These are phyloP conservation scores for Hypomontagnella monticulosa DNA, from an alignment of 495 filamentous ascomycete genomes.

Conservation along the genomic window DNA sequence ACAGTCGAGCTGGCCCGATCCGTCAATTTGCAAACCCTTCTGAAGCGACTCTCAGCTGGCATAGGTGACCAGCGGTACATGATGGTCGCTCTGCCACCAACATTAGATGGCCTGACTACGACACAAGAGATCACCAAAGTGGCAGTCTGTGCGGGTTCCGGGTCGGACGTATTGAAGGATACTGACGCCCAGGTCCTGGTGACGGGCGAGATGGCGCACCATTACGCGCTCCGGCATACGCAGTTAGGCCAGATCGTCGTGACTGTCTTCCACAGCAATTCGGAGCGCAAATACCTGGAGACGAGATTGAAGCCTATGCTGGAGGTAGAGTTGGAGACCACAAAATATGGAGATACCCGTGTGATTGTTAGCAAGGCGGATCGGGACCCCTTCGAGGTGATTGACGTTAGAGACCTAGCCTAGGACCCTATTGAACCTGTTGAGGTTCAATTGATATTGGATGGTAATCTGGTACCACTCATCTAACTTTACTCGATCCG, in stretches of 20 bases:
- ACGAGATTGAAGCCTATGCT: conserved; percentile 75
- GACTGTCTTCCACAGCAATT: conserved; percentile 90
- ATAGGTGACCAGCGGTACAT: conserved; percentile 52
- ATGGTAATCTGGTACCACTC: not conserved
- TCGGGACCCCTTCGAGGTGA: conserved; percentile 70
- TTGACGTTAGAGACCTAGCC: conserved; percentile 46
- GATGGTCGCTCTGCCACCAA: conserved; percentile 53
- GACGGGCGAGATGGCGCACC: conserved; percentile 93
- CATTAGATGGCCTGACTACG: conserved; percentile 29
- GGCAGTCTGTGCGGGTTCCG: conserved; percentile 85
- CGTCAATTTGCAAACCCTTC: conserved; percentile 67
- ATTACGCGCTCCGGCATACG: conserved; percentile 84
- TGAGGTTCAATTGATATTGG: conserved; percentile 2
- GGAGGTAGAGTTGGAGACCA: conserved; percentile 56
- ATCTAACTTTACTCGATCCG: not conserved
- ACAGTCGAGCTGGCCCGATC: conserved; percentile 69
- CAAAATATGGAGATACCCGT: conserved; percentile 54
- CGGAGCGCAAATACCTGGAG: conserved; percentile 81
- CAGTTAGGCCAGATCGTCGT: conserved; percentile 90
- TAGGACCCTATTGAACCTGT: conserved; percentile 5
- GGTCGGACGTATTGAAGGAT: conserved; percentile 75
- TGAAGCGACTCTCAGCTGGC: conserved; percentile 58
- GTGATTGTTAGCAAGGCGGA: conserved; percentile 82
- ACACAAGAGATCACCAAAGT: conserved; percentile 63
- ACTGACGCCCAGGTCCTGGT: conserved; percentile 79